Conservation (phyloP, 2,329 filamentous ascomycete species). For the Aspergillus pseudoviridinutans region DNA sequence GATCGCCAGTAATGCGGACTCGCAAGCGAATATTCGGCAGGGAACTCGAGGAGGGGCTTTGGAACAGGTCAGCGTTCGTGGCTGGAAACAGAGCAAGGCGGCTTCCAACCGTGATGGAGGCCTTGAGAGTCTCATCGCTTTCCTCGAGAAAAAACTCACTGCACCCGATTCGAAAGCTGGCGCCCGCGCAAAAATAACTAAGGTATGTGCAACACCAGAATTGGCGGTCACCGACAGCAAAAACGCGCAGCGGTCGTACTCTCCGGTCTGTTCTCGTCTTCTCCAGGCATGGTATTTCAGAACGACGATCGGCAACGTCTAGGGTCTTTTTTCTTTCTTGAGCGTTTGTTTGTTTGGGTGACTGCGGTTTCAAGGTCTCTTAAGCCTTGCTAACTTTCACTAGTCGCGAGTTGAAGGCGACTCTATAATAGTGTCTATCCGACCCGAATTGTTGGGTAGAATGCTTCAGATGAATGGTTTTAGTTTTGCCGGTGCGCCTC, state of each 20-base stretch:
- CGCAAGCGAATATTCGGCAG: conserved; percentile 40
- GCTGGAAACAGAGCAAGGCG: conserved; percentile 66
- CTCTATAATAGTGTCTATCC: conserved; percentile 64
- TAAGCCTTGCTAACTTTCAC: conserved; percentile 63
- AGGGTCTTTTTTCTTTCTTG: conserved; percentile 18
- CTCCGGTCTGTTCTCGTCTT: conserved; percentile 39
- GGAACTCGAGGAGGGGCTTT: conserved; percentile 24
- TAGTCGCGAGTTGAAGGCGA: conserved; percentile 69
- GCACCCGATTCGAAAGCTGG: conserved; percentile 46
- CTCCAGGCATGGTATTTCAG: conserved; percentile 36
- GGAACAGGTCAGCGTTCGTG: conserved; percentile 49
- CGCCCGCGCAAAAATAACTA: conserved; percentile 63
- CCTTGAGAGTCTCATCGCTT: conserved; percentile 59
- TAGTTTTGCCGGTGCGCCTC: conserved; percentile 60
- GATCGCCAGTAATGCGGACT: conserved; percentile 26
- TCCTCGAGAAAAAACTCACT: conserved; percentile 67
- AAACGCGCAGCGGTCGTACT: conserved; percentile 30
- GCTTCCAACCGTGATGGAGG: conserved; percentile 64
- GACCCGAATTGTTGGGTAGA: conserved; percentile 59
- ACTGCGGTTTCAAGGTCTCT: conserved; percentile 42
- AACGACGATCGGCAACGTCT: conserved; percentile 39
- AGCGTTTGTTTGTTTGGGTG: conserved; percentile 34
- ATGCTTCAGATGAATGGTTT: conserved; percentile 66
- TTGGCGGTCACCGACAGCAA: conserved; percentile 39
- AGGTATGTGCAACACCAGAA: conserved; percentile 63